Evolutionary conservation across 371 early-diverging fungal species (phyloP), one percentile per base, ranked within the genome.

Genomic region (Mucor velutinosus): DNA sequence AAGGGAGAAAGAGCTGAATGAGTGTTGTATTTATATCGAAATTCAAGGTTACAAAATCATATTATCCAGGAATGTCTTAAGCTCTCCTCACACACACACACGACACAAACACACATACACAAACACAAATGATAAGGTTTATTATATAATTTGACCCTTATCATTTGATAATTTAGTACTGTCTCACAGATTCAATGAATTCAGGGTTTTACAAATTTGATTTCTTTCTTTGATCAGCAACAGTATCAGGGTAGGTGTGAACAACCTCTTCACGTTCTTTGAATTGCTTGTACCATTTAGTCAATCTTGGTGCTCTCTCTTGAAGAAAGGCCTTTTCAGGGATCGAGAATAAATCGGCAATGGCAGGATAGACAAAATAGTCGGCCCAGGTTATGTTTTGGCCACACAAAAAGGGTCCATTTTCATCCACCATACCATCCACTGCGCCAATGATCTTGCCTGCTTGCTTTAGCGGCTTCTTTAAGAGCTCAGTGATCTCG

Each of bases 341-440:
- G 29, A 73, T 14, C 25, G 71, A 57, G 47, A 66, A 78, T 7
- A 78, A 27, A 62, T 77, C 78, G 6, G 78, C 76, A 32, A 76
- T 60, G n/a, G 65, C 61, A 14, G 81, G 81, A 56, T 66, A 80
- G 27, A 80, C 58, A 53, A 72, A 78, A 25, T 72, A 70, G 55
- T 80, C 81, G 3, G 81, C 81, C 81, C 81, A 80, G 30, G 81
- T 74, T 23, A 80, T 19, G 15, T 65, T 23, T 2, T 64, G 49
- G 7, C 77, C 77, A 58, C 74, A 74, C 17, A 77, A 65, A 30
- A 65, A 77, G 8, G 64, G 45, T 11, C 66, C 53, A 7, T 63
- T 32, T 4, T 41, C 37, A 4, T 60, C 25, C 17, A 73, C 37
- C 25, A 65, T 56, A 10, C 30, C 35, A 14, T 71, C 75, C 0